Base-by-base conservation (phyloP, 371 early-diverging fungal species). In the Mucor indicus region DNA sequence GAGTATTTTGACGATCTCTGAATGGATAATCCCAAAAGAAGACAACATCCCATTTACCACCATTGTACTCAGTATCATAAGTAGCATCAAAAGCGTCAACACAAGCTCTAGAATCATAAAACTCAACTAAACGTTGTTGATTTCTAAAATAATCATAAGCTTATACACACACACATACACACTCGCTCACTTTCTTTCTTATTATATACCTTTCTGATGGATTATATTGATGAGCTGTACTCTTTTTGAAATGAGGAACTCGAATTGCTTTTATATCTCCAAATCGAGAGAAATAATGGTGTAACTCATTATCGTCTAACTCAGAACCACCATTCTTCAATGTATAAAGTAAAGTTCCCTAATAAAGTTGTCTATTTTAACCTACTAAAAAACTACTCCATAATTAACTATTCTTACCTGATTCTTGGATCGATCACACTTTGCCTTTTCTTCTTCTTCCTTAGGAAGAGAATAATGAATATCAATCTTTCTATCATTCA, bases 381-480 rank as follows among this genome's bases (percentile, higher is more conserved):
- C n/a, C n/a, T n/a, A 2, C 12, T 1, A 19, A 11, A 2, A 20
- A 13, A 19, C 37, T 6, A 6, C 17, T 8, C 11, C 4, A n/a
- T n/a, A n/a, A n/a, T n/a, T n/a, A n/a, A n/a, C n/a, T n/a, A n/a
- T n/a, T n/a, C n/a, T n/a, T 42, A 73, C 79, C 74, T 80, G 80
- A 38, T 80, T 80, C 32, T 75, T 78, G 17, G 59, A 59, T 48
- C 64, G 39, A 44, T 78, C 79, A 55, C 79, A 78, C 47, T 56
- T 55, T 27, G 63, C 59, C 31, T 62, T 53, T 31, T 69, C 60
- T 43, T 77, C 71, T 46, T 75, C 71, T 37, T 72, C 76, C 33
- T 77, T 78, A 15, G 80, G 80, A 10, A 80, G 39, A 13, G 79
- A 78, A 60, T 75, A 80, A 43, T 77, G 79, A 13, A 80, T 74